Conservation (phyloP, 2,329 filamentous ascomycete genomes). For the Alternaria arborescens region DNA sequence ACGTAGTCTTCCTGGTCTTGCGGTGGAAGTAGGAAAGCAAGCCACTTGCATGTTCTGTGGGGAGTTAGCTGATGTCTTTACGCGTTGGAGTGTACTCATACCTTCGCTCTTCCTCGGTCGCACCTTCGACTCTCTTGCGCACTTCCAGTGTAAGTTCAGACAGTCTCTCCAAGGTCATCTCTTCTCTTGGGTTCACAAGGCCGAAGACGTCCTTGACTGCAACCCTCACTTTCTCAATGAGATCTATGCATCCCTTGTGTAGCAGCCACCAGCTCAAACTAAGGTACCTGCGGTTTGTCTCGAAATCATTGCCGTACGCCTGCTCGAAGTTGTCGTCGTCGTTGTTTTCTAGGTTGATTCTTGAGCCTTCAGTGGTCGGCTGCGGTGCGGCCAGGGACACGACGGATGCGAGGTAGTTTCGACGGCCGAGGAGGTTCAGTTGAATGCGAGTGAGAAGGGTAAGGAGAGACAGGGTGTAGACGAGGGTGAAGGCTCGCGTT, state of each 20-base stretch:
- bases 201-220: conserved; percentile 91
- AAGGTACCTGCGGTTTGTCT: conserved; percentile 92
- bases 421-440: conserved; percentile 91
- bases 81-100: conserved; percentile 37
- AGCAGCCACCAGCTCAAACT: conserved; percentile 99
- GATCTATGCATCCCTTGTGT: conserved; percentile 84
- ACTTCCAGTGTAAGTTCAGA: conserved; percentile 84
- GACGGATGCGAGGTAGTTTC: conserved; percentile 95
- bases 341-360: conserved; percentile 90
- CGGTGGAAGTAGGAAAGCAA: conserved; percentile 83
- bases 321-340: conserved; percentile 87
- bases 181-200: conserved; percentile 85
- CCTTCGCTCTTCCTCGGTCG: conserved; percentile 69
- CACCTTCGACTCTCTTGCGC: conserved; percentile 83
- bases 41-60: conserved; percentile 71
- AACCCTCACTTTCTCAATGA: conserved; percentile 82
- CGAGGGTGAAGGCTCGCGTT: conserved; percentile 86
- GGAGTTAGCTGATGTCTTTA: conserved; percentile 15
- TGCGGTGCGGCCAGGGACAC: conserved; percentile 81
- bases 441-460: conserved; percentile 94
- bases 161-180: conserved; percentile 81
- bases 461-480: conserved; percentile 89
- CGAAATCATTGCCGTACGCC: conserved; percentile 89
- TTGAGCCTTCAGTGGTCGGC: conserved; percentile 70
- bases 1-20: conserved; percentile 81